Percentiles rank a stretch among this genome's conserved stretches.
Conservation (phyloP, 331 rosid genomes). For the Quercus phellos region DNA sequence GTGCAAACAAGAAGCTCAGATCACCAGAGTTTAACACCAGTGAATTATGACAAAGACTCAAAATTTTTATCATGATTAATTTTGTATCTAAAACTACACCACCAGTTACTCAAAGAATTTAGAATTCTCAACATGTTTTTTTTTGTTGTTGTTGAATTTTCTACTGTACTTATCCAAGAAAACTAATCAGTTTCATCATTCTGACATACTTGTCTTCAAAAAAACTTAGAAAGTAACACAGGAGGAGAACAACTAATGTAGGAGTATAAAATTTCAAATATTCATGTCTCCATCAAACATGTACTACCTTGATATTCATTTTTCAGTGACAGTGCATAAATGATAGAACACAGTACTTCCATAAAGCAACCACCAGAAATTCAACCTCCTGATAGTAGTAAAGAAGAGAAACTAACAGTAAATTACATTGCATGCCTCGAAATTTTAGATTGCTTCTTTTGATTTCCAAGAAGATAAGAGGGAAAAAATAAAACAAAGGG, state of each 20-base stretch:
- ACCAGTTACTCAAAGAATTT: slow-evolving; percentile 29
- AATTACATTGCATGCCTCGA: neutral
- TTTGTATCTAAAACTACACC: slow-evolving; percentile 23
- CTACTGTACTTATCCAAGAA: neutral
- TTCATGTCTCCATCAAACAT: slow-evolving; percentile 11
- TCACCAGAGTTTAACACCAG: slow-evolving; percentile 26
- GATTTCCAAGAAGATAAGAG: slow-evolving; percentile 2
- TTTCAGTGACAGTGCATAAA: neutral
- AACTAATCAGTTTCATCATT: slow-evolving; percentile 5
- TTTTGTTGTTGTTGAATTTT: slow-evolving; percentile 2
- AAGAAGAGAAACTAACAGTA: neutral
- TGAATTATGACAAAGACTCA: slow-evolving; percentile 25
- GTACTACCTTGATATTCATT: neutral
- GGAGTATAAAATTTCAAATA: slow-evolving; percentile 18
- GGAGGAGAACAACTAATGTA: neutral
- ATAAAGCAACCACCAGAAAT: neutral
- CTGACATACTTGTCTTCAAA: slow-evolving; percentile 25
- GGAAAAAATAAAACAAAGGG: too few relatives aligned
- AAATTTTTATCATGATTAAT: slow-evolving; percentile 20
- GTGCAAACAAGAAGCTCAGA: slow-evolving; percentile 17
- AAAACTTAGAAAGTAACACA: neutral
- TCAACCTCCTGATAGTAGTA: neutral
- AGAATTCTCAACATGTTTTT: slow-evolving; percentile 15
- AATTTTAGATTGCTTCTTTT: too few relatives aligned
- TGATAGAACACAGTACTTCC: neutral